These are phyloP conservation scores for Phytopythium cucurbitacearum DNA, from an alignment of 352 stramenopile genomes.

Conservation along the genomic window DNA sequence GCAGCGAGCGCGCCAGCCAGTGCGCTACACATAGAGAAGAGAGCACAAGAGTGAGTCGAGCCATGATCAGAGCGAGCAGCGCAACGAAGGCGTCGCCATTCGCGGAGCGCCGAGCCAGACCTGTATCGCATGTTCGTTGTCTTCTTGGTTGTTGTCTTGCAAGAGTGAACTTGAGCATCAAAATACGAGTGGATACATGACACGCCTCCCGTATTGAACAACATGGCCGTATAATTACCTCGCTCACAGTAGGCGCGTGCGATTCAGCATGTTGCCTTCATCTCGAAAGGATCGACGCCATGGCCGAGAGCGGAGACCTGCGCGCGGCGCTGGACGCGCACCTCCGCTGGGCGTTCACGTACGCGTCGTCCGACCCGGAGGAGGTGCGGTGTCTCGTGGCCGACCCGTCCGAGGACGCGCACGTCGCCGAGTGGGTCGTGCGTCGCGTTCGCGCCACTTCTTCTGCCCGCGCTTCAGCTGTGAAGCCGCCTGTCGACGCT, in stretches of 20 bases:
- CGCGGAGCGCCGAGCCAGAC: not conserved
- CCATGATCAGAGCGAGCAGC: too few species aligned
- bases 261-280: too few species aligned
- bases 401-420: conserved; percentile 18
- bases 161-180: not conserved
- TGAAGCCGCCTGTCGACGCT: too few species aligned
- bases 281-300: too few species aligned
- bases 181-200: too few species aligned
- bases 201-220: too few species aligned
- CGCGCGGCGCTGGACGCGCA: conserved; percentile 22
- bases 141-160: not conserved
- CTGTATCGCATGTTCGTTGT: conserved; percentile 9
- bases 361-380: conserved; percentile 28
- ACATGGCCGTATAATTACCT: too few species aligned
- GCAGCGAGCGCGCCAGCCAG: conserved; percentile 55
- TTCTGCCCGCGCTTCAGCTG: not conserved
- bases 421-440: conserved; percentile 44
- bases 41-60: too few species aligned
- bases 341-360: conserved; percentile 52
- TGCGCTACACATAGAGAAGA: conserved; percentile 20
- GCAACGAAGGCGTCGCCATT: too few species aligned
- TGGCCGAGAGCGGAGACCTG: conserved; percentile 17
- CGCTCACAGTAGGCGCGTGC: too few species aligned
- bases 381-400: conserved; percentile 49
- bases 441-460: conserved; percentile 12